Evolutionary conservation across 108 stramenopile genomes (phyloP).

Genomic region (Nitzschia sp.): DNA sequence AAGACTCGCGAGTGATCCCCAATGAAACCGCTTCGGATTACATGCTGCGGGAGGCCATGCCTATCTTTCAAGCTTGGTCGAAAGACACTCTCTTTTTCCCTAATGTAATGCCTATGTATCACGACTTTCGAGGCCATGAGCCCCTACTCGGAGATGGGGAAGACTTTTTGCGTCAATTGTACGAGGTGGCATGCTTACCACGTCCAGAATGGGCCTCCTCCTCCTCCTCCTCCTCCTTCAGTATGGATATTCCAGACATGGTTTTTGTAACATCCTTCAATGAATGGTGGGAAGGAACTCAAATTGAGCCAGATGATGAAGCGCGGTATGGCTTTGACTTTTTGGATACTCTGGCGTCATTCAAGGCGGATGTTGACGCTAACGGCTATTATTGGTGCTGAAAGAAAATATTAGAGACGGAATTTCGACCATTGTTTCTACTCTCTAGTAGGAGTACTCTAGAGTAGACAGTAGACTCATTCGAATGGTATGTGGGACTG

Average conservation of each 20-base stretch:
- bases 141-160: slow-evolving; percentile 11
- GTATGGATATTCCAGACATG: slow-evolving; percentile 17
- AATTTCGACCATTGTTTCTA: too few species aligned
- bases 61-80: slow-evolving; percentile 28
- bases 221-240: too few species aligned
- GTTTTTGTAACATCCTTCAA: slow-evolving; percentile 36
- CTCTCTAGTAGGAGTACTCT: too few species aligned
- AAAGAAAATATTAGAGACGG: too few species aligned
- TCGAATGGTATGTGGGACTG: too few species aligned
- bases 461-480: too few species aligned
- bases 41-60: slow-evolving; percentile 27
- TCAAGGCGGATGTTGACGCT: slow-evolving; percentile 12
- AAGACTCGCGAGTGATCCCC: neutral
- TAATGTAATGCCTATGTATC: slow-evolving; percentile 27
- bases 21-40: slow-evolving; percentile 28
- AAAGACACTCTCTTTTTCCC: slow-evolving; percentile 36
- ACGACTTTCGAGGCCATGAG: slow-evolving; percentile 31
- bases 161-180: slow-evolving; percentile 21
- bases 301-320: slow-evolving; percentile 25
- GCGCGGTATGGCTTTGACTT: slow-evolving; percentile 24
- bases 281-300: slow-evolving; percentile 40
- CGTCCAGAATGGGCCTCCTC: slow-evolving; percentile 15
- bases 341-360: slow-evolving; percentile 18
- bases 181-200: slow-evolving; percentile 27
- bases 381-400: neutral